Evolutionary conservation across 495 filamentous ascomycete genomes (phyloP), one percentile per base, ranked within the genome.

Genomic region (Articulospora tetracladia): DNA sequence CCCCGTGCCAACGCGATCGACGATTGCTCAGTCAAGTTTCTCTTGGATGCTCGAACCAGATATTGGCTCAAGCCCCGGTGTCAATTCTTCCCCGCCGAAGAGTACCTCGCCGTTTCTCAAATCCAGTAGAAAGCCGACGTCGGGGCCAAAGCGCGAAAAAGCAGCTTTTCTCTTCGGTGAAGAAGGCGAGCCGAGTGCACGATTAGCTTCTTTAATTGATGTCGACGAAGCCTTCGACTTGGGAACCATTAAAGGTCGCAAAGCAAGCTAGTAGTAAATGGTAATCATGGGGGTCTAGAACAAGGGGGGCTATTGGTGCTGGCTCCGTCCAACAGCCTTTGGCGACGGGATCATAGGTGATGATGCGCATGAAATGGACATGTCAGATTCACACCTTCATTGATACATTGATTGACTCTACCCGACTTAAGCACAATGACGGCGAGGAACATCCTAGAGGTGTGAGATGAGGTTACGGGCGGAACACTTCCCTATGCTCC

Each of bases 1-100:
- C 12, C 74, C 76, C 3, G 75, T 82, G n/a, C 81, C 79, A 0
- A 81, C 83, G 1, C 78, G 90, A 13, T 87, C 87, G 17, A 80
- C 79, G 17, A 77, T 98, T 17, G 87, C 92, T 17, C 86, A 97
- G 61, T 92, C 92, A 26, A 88, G 86, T 10, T 97, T 97, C 69
- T 88, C 93, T 12, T 98, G 93, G 93, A 98, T 98, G 92, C 79
- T 98, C 1, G 83, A 84, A 49, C 79, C 80, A 17, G 79, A 80
- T 50, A 67, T 63, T 23, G 65, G 63, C 3, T 67, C 58, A 23
- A 50, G 57, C 4, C 53, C 64, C 68, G 70, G 53, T 62, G 67
- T 53, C 72, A 78, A 65, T 73, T 76, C 55, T 72, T 74, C 8
- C 74, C 74, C 4, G 69, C 69, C 71, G 15, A 72, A 75, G 49